Base-by-base conservation (phyloP, 805 yeast genomes). In the Sugiyamaella floridensis region DNA sequence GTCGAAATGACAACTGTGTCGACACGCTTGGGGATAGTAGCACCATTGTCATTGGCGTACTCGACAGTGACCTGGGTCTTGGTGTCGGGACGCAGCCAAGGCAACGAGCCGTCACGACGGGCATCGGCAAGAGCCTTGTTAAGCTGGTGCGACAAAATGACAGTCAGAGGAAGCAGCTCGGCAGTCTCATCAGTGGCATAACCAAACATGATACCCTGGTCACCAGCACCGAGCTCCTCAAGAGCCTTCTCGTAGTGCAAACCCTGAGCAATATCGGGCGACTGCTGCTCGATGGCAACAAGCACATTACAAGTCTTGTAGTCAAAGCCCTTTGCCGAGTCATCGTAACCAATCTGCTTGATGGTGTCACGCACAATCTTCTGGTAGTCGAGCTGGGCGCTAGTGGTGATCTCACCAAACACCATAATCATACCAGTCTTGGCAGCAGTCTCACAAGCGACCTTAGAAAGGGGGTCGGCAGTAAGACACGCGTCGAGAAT, bases 131-230 rank as follows among this genome's bases (percentile, higher is more conserved):
- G 81, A 56, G 95, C 97, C 72, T 87, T 86, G 80, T 93, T 93
- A 72, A 93, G 83, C 77, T 89, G 88, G 81, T 93, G 99, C 56
- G 98, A 84, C 70, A 93, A 82, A 65, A 93, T 75, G 60, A 93
- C 82, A 64, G 99, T 93, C 76, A 93, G 82, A 67, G 99, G 99
- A 67, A 93, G 79, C 72, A 86, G 84, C 80, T 93, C 98, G 71
- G 92, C 96, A 65, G 99, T 90, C 80, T 93, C 99, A 69, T 93
- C 97, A 59, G 98, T 85, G 65, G 99, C 99, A 75, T 93, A 93
- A 76, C 99, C 99, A 71, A 93, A 93, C 99, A 93, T 93, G 73
- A 93, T 93, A 85, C 99, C 99, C 78, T 93, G 99, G 79, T 93
- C 99, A 84, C 99, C 99, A 61, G 99, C 99, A 75, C 99, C 99